These are phyloP conservation scores for Ulmus americana DNA, from an alignment of 331 rosid genomes.

Conservation along the genomic window DNA sequence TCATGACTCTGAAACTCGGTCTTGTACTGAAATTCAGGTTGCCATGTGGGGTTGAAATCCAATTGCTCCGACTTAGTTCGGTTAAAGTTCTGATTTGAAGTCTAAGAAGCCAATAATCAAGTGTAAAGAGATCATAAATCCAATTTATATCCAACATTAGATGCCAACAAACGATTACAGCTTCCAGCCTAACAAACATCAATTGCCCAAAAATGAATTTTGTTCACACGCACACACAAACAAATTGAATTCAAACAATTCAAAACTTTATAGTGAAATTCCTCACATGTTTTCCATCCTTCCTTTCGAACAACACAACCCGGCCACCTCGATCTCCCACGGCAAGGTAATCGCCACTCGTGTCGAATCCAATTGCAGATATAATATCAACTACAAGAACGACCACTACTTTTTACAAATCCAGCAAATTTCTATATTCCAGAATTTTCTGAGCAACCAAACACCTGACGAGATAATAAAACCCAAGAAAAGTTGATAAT, in stretches of 20 bases:
- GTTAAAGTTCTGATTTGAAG: slow-evolving; percentile 19
- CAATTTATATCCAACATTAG: slow-evolving; percentile 22
- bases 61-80: slow-evolving; percentile 44
- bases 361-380: slow-evolving; percentile 49
- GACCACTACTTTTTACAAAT: not conserved
- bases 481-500: not conserved
- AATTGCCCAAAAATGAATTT: slow-evolving; percentile 20
- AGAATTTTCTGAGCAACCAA: slow-evolving; percentile 15
- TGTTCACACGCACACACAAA: not conserved
- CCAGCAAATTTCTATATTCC: not conserved
- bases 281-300: slow-evolving; percentile 45
- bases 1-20: slow-evolving; percentile 66
- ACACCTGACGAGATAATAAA: slow-evolving; percentile 1
- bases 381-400: slow-evolving; percentile 43
- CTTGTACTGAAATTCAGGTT: slow-evolving; percentile 45
- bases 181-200: slow-evolving; percentile 27
- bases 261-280: slow-evolving; percentile 6
- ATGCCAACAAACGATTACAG: slow-evolving; percentile 29
- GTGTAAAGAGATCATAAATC: slow-evolving; percentile 19
- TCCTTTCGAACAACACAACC: slow-evolving; percentile 47
- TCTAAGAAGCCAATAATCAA: slow-evolving; percentile 35
- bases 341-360: slow-evolving; percentile 60
- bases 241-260: not conserved
- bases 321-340: slow-evolving; percentile 73
- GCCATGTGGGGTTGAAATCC: slow-evolving; percentile 33